A percentile compares a stretch with the other conserved stretches of the same genome.
These are phyloP conservation scores for Solanum habrochaites DNA, from an alignment of 257 asterid species.

Conservation along the genomic window DNA sequence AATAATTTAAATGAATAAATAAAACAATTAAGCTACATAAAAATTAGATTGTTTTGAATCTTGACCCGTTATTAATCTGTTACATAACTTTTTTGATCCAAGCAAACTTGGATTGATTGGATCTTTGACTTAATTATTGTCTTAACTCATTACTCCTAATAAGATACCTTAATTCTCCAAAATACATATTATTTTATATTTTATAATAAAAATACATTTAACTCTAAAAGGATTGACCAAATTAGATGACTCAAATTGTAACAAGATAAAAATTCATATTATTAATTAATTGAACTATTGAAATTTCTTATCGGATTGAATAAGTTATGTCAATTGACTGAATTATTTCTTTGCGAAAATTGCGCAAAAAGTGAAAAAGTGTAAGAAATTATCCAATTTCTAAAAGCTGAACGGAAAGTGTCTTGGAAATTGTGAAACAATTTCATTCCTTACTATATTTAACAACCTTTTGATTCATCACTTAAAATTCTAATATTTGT, in stretches of 20 bases:
- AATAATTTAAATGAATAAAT: no score
- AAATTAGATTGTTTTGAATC: background rate
- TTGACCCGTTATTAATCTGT: background rate
- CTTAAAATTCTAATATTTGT: background rate
- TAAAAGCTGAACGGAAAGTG: background rate
- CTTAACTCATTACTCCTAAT: no score
- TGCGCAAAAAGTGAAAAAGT: background rate
- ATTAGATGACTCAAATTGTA: background rate
- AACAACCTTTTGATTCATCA: background rate
- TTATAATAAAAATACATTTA: no score
- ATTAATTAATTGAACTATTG: accelerated
- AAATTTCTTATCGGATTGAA: accelerated
- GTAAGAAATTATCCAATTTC: background rate
- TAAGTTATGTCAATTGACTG: background rate
- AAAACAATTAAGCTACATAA: background rate
- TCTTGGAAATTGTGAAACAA: background rate
- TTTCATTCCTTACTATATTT: background rate
- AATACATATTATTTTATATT: no score
- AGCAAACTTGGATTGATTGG: background rate
- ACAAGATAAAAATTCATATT: background rate
- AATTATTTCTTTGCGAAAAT: background rate
- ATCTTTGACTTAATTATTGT: no score
- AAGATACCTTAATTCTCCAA: no score
- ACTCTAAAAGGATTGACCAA: background rate
- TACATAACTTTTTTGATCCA: background rate